Percentiles rank a stretch among this genome's conserved stretches.
Conservation (phyloP, 83 land plant genomes). For the Thuja plicata region DNA sequence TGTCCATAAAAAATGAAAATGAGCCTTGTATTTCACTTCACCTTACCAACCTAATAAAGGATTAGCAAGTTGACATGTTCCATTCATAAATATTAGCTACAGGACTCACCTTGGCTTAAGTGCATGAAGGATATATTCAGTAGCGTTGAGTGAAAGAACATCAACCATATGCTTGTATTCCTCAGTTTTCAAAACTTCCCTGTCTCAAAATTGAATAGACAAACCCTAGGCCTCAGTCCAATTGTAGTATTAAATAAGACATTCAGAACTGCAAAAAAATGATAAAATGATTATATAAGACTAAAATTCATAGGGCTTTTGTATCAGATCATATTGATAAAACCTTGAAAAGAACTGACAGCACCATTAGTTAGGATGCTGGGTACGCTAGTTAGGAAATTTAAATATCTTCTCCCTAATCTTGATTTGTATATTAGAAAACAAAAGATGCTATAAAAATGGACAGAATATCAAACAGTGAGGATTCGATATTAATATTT, state of each 20-base stretch:
- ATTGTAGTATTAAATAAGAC: not conserved
- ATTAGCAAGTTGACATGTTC: not conserved
- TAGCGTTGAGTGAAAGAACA: slow-evolving; percentile 36
- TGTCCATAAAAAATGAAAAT: not conserved
- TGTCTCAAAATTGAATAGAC: slow-evolving; percentile 10
- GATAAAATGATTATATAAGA: not conserved
- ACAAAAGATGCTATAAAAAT: not conserved
- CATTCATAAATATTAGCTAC: not conserved
- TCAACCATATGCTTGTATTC: slow-evolving; percentile 25
- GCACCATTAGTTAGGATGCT: not conserved
- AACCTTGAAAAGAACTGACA: not conserved
- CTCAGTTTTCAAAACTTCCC: slow-evolving; percentile 19
- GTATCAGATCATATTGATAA: not conserved
- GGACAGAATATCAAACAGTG: not conserved
- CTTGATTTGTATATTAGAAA: not conserved
- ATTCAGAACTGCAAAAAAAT: not conserved
- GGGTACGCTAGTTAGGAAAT: not conserved
- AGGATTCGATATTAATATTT: not conserved
- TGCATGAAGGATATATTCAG: slow-evolving; percentile 52
- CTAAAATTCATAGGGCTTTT: not conserved
- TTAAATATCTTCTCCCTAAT: not conserved
- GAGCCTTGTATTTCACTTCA: not conserved
- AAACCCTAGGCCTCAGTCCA: not conserved
- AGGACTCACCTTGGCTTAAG: slow-evolving; percentile 44
- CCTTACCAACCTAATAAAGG: not conserved